Conservation (phyloP, 2,329 filamentous ascomycete genomes). For the Penicillium glabrum region DNA sequence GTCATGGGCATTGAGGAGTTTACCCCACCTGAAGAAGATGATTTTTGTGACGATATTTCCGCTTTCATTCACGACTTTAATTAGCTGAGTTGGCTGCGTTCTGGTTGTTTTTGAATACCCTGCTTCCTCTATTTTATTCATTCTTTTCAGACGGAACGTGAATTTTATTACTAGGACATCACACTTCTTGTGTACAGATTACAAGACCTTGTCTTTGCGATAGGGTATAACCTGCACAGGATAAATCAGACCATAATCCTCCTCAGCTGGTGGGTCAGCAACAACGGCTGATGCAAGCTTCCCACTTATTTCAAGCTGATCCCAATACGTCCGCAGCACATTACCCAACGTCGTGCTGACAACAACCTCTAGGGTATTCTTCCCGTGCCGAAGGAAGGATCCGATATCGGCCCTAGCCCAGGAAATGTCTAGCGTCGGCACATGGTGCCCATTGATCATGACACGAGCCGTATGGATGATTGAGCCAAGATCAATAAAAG, state of each 20-base stretch:
- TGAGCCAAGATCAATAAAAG: constrained; percentile 18
- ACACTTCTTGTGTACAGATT: background rate
- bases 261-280: background rate
- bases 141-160: background rate
- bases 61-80: background rate
- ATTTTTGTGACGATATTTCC: background rate
- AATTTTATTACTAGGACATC: background rate
- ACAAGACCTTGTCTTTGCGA: background rate
- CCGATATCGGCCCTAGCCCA: constrained; percentile 12
- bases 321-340: background rate
- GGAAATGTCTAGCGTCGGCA: constrained; percentile 15
- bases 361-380: constrained; percentile 11
- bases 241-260: background rate
- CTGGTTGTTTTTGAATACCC: background rate
- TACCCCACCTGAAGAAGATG: background rate
- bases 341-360: constrained; percentile 16
- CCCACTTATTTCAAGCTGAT: background rate
- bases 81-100: background rate
- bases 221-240: constrained; percentile 1
- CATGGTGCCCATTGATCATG: constrained; percentile 16
- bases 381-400: constrained; percentile 6
- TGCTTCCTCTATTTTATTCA: background rate
- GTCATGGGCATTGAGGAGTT: background rate
- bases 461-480: constrained; percentile 14
- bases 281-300: background rate